phyloP scores from a whole-genome alignment of 108 stramenopile genomes.

The Chaetoceros tenuissimus region DNA sequence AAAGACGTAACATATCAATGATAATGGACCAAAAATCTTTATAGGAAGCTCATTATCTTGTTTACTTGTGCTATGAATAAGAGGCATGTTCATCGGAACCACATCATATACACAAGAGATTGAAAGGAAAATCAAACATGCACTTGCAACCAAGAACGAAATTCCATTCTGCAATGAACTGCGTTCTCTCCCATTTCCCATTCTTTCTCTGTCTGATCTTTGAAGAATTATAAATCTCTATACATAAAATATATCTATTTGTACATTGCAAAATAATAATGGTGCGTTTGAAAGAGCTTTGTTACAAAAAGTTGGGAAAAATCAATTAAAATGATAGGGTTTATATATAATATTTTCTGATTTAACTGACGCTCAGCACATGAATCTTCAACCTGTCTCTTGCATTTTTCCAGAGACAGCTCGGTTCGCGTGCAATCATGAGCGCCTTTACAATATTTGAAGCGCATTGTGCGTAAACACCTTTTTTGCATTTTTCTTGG shows the following conservation, averaged over 20 bases:
- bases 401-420: slow-evolving; percentile 1
- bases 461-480: not conserved
- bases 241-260: not conserved
- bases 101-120: not conserved
- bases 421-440: not conserved
- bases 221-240: not conserved
- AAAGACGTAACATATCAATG: not conserved
- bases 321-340: too few relatives aligned
- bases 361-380: not conserved
- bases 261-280: not conserved
- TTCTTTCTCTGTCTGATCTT: not conserved
- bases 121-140: not conserved
- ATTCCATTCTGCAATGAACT: not conserved
- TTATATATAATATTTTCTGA: too few relatives aligned
- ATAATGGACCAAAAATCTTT: not conserved
- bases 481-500: not conserved
- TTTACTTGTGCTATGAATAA: not conserved
- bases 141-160: not conserved
- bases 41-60: not conserved
- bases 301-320: too few relatives aligned
- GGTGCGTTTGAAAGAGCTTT: too few relatives aligned
- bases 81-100: not conserved
- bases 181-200: not conserved
- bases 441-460: not conserved
- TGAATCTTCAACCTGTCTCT: not conserved